Conservation (phyloP, 176 grass and related monocot species). For the Oryza coarctata region DNA sequence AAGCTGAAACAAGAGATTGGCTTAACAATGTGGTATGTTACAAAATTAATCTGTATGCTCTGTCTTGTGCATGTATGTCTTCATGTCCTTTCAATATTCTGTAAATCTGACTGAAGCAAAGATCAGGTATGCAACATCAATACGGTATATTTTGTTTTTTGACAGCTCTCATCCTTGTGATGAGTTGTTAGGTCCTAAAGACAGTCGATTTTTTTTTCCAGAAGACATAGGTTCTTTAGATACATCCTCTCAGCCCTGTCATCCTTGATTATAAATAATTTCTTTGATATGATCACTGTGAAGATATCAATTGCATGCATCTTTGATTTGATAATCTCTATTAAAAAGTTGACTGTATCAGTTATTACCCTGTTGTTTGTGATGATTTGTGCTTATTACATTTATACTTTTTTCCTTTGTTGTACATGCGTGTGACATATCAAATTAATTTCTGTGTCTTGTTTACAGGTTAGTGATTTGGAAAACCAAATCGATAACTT, state of each 20-base stretch:
- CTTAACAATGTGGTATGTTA: slow-evolving; percentile 92
- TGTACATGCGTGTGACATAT: neutral
- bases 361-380: slow-evolving; percentile 10
- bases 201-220: neutral
- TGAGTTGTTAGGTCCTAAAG: neutral
- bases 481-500: slow-evolving; percentile 94
- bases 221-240: neutral
- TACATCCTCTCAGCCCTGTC: neutral
- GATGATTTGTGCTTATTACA: slow-evolving; percentile 3
- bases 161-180: neutral
- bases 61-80: neutral
- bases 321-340: slow-evolving; percentile 20
- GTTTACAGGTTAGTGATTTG: slow-evolving; percentile 88
- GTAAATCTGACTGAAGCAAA: neutral
- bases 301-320: slow-evolving; percentile 1
- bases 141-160: neutral
- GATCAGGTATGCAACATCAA: neutral
- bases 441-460: slow-evolving; percentile 18
- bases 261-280: slow-evolving; percentile 16
- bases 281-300: slow-evolving; percentile 20
- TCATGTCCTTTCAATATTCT: slow-evolving; percentile 1
- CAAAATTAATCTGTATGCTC: slow-evolving; percentile 7
- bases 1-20: slow-evolving; percentile 98
- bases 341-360: neutral
- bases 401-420: slow-evolving; percentile 1